Percentiles rank a stretch among this genome's conserved stretches.
These are phyloP conservation scores for Cryptococcus jaspeensis DNA, from an alignment of 1,284 basidiomycete genomes.

Conservation along the genomic window DNA sequence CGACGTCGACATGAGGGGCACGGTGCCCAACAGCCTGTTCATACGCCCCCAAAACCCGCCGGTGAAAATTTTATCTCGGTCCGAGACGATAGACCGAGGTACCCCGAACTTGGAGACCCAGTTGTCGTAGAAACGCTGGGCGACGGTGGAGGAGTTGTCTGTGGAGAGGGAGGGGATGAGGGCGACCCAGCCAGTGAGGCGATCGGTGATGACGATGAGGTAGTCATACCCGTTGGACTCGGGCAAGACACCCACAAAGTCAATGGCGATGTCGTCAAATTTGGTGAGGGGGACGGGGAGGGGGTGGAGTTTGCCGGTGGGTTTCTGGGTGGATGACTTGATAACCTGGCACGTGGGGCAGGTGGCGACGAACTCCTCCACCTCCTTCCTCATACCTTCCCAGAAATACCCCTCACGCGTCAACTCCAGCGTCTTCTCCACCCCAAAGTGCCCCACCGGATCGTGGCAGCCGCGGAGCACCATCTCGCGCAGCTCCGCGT, in stretches of 20 bases:
- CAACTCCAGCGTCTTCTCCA: background rate
- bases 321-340: background rate
- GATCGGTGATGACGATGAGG: constrained; percentile 1
- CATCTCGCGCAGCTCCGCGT: background rate
- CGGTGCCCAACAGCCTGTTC: no score
- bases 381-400: background rate
- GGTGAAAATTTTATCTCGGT: background rate
- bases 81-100: background rate
- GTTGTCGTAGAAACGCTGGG: background rate
- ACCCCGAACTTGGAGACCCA: background rate
- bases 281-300: background rate
- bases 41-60: background rate
- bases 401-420: background rate
- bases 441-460: background rate
- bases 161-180: background rate
- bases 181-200: background rate
- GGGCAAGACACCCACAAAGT: background rate
- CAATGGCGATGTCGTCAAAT: constrained; percentile 1
- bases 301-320: background rate
- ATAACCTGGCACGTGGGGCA: background rate
- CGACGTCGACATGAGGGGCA: background rate
- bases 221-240: background rate
- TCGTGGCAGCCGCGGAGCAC: background rate
- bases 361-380: background rate
- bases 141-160: background rate